A percentile compares a stretch with the other conserved stretches of the same genome.
Conservation (phyloP, 2,329 filamentous ascomycete genomes). For the Colletotrichum spaethianum region DNA sequence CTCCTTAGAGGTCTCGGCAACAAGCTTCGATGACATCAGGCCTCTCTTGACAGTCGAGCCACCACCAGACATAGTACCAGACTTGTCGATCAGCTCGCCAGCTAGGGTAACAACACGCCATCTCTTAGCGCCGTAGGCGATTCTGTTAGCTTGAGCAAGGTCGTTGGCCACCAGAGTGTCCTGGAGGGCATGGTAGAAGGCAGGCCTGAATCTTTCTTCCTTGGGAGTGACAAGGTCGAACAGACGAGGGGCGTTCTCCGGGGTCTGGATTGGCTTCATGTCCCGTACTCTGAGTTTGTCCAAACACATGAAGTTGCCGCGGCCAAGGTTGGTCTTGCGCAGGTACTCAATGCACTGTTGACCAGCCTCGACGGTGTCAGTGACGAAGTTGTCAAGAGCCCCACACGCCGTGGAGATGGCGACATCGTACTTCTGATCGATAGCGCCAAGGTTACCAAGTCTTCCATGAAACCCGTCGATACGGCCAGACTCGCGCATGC, state of each 20-base stretch:
- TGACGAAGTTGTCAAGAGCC: constrained; percentile 94
- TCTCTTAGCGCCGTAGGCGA: constrained; percentile 92
- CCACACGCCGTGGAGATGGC: constrained; percentile 98
- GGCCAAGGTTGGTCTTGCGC: constrained; percentile 95
- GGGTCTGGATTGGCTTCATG: constrained; percentile 85
- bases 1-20: constrained; percentile 88
- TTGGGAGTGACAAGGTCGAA: constrained; percentile 95
- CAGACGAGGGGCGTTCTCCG: constrained; percentile 90
- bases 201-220: constrained; percentile 86
- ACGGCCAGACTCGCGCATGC: constrained; percentile 94
- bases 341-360: constrained; percentile 99
- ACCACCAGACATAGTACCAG: constrained; percentile 98
- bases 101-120: constrained; percentile 98
- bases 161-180: constrained; percentile 95
- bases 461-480: constrained; percentile 98
- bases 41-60: constrained; percentile 91
- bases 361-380: constrained; percentile 94
- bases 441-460: constrained; percentile 92
- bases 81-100: constrained; percentile 96
- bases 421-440: constrained; percentile 94
- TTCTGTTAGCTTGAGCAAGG: constrained; percentile 95
- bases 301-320: constrained; percentile 96
- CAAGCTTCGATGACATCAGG: constrained; percentile 96
- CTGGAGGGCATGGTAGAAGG: constrained; percentile 95
- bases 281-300: constrained; percentile 88